Evolutionary conservation across 202 grass and related monocot genomes (phyloP).

Genomic region (Panicum virgatum): DNA sequence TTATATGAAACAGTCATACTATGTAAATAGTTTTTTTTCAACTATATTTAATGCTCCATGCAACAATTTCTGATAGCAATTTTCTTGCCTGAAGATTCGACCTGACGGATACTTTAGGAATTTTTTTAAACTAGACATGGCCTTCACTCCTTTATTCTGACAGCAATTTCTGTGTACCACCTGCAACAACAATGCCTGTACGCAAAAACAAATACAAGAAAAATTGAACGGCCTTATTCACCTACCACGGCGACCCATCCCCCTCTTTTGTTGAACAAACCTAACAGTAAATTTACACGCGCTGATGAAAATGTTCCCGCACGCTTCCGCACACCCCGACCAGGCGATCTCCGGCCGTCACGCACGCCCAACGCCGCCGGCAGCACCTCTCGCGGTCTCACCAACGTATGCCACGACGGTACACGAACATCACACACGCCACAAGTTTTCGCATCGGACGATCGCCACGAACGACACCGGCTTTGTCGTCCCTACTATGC

Average conservation of each 20-base stretch:
- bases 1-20: too few species aligned
- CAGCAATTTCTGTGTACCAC: not conserved
- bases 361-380: not conserved
- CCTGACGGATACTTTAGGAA: too few species aligned
- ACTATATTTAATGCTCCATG: too few species aligned
- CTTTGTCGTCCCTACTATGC: not conserved
- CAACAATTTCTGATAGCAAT: too few species aligned
- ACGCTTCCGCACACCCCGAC: not conserved
- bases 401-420: not conserved
- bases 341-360: constrained; percentile 3
- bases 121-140: too few species aligned
- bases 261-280: constrained; percentile 7
- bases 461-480: not conserved
- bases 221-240: constrained; percentile 25
- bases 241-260: not conserved
- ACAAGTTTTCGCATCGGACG: not conserved
- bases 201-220: not conserved
- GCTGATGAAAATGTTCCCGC: not conserved
- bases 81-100: too few species aligned
- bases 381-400: too few species aligned
- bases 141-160: not conserved
- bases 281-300: constrained; percentile 2
- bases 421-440: not conserved
- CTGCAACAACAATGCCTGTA: not conserved
- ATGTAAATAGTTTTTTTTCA: too few species aligned